Evolutionary conservation across 495 filamentous ascomycete species (phyloP), one percentile per base, ranked within the genome.

Genomic region (Aspergillus diversus): DNA sequence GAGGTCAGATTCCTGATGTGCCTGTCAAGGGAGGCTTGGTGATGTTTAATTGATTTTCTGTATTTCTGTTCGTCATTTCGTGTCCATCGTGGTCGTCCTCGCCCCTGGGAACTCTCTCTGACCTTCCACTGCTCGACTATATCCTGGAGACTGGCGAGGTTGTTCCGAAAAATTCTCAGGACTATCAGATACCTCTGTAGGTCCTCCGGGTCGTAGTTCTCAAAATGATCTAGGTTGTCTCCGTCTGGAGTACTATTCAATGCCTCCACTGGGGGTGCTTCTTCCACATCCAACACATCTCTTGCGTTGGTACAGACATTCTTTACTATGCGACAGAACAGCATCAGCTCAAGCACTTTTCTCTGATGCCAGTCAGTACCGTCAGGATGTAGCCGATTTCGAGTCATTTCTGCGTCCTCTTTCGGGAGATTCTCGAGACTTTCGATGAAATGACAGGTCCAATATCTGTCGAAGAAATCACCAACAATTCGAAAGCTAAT

Each of bases 61-160:
- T 68, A 68, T 27, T 68, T 68, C 35, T 68, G 58, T 50, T 68
- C 66, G 32, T 68, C 63, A 34, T 33, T 46, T 1, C 62, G 58
- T 6, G 66, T 65, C 66, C 66, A 65, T 7, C 66, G 62, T 5
- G 63, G 62, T 16, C 58, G 46, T 56, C 37, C 66, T 62, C 63
- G 54, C 13, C 63, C 63, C 31, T 57, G 66, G 31, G 62, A 54
- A 50, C 62, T 68, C 31, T 68, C 62, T 15, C 66, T 43, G 8
- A 50, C 3, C 11, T 65, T 43, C 62, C 62, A 65, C 48, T 53
- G 62, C 12, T 65, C 66, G 16, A 65, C 60, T 15, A 65, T 35
- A 15, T 42, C 66, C 39, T 57, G 46, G 11, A 68, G 55, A 55
- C 59, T 59, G 53, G 35, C 57, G 35, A 68, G 21, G 17, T 68